Evolutionary conservation across 1,284 basidiomycete genomes (phyloP).

Genomic region (Schizophyllum commune): DNA sequence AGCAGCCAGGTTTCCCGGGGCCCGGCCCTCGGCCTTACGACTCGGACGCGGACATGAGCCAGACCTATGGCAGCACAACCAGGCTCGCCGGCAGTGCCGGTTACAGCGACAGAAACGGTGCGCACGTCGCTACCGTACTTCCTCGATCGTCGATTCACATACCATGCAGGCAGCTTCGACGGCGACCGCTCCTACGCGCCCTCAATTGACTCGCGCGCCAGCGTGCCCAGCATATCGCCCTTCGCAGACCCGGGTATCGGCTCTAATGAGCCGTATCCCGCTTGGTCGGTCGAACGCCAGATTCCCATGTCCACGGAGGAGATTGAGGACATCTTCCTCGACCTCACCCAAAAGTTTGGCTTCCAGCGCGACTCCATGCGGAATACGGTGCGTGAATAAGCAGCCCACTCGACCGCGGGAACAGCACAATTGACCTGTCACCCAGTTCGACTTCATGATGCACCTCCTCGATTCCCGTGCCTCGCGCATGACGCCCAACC

Average conservation of each 20-base stretch:
- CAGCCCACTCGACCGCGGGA: neutral
- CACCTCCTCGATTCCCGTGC: conserved; percentile 93
- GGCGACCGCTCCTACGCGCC: conserved; percentile 38
- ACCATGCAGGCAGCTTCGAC: conserved; percentile 9
- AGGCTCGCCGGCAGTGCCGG: conserved; percentile 42
- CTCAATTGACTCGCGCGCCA: conserved; percentile 51
- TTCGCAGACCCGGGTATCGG: conserved; percentile 51
- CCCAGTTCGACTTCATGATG: conserved; percentile 96
- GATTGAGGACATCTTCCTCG: conserved; percentile 98
- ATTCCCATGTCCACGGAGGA: conserved; percentile 98
- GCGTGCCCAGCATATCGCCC: conserved; percentile 47
- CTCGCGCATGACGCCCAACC: conserved; percentile 98
- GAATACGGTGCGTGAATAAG: conserved; percentile 60
- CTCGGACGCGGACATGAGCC: conserved; percentile 41
- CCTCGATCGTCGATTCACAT: conserved; percentile 8
- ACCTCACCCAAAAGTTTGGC: conserved; percentile 98
- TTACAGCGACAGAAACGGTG: conserved; percentile 38
- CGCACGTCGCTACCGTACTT: conserved; percentile 16
- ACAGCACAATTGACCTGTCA: conserved; percentile 3
- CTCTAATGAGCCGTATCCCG: conserved; percentile 78
- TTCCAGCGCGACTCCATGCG: conserved; percentile 94
- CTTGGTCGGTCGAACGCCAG: conserved; percentile 90
- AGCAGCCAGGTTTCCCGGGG: conserved; percentile 20
- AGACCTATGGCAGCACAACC: conserved; percentile 45
- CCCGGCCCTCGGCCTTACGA: conserved; percentile 32